Percentiles rank a stretch among this genome's conserved stretches.
Conservation (phyloP, 2,329 filamentous ascomycete species). For the Simplicillium sp. region DNA sequence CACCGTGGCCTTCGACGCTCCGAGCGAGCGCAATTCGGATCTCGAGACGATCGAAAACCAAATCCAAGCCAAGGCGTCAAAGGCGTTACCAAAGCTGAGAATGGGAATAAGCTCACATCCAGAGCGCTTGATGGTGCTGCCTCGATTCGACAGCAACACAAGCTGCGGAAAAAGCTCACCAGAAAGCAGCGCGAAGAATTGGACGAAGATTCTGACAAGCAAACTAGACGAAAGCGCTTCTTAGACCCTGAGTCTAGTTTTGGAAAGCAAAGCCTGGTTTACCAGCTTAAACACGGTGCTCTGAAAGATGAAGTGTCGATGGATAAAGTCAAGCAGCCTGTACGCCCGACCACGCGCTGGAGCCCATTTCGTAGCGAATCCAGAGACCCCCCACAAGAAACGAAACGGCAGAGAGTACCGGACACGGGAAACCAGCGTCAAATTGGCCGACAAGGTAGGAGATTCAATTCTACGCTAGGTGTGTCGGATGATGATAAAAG, state of each 20-base stretch:
- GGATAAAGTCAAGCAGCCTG: conserved; percentile 14
- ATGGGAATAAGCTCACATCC: conserved; percentile 9
- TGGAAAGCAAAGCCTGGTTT: conserved; percentile 47
- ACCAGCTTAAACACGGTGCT: conserved; percentile 38
- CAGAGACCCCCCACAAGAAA: not conserved
- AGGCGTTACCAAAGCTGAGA: not conserved
- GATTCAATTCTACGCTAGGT: not conserved
- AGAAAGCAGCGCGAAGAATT: conserved; percentile 25
- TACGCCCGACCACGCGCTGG: conserved; percentile 8
- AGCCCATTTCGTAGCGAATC: not conserved
- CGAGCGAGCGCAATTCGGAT: conserved; percentile 20
- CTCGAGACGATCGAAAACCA: conserved; percentile 9
- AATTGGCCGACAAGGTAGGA: not conserved
- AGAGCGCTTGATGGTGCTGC: conserved; percentile 19
- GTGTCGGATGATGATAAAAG: not conserved
- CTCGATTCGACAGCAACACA: conserved; percentile 24
- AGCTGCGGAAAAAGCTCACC: conserved; percentile 43
- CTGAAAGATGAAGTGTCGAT: conserved; percentile 21
- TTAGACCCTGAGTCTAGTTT: conserved; percentile 37
- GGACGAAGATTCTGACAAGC: conserved; percentile 21
- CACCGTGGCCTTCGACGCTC: conserved; percentile 52
- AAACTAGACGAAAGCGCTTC: conserved; percentile 42
- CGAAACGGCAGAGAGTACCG: too few relatives aligned
- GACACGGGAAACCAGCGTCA: too few relatives aligned
- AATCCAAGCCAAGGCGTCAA: not conserved